Percentiles rank a stretch among this genome's conserved stretches.
Conservation (phyloP, 495 filamentous ascomycete species). For the Daldinia grandis region DNA sequence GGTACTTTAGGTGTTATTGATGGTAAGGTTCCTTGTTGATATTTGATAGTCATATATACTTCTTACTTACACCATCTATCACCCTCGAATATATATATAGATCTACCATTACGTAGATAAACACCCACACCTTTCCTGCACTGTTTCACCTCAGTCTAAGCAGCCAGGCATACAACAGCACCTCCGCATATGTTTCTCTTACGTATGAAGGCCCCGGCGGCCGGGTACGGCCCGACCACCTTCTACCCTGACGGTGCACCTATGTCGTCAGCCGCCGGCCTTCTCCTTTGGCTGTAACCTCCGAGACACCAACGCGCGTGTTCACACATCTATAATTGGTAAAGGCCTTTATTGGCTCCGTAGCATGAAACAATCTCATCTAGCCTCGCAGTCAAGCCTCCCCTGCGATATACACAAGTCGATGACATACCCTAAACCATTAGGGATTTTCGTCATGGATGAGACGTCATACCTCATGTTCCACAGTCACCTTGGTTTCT, state of each 20-base stretch:
- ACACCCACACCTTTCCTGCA: background rate
- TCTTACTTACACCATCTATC: background rate
- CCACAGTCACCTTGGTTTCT: slow-evolving; percentile 6
- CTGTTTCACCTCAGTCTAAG: background rate
- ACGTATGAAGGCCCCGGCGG: slow-evolving; percentile 11
- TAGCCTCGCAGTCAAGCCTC: slow-evolving; percentile 7
- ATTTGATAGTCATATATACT: background rate
- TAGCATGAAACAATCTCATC: slow-evolving; percentile 25
- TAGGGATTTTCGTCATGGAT: slow-evolving; percentile 15
- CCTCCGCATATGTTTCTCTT: slow-evolving; percentile 26
- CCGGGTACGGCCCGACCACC: slow-evolving; percentile 32
- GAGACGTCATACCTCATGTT: slow-evolving; percentile 40
- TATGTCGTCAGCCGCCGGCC: slow-evolving; percentile 16
- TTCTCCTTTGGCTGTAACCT: slow-evolving; percentile 31
- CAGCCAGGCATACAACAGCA: slow-evolving; percentile 4
- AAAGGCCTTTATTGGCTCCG: slow-evolving; percentile 13
- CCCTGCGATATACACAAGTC: slow-evolving; percentile 12
- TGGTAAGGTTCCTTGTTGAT: background rate
- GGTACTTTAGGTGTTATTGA: background rate
- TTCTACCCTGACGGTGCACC: slow-evolving; percentile 2
- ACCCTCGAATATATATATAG: background rate
- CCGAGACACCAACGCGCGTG: slow-evolving; percentile 42
- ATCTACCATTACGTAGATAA: background rate
- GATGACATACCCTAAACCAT: slow-evolving; percentile 19
- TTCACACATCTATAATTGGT: slow-evolving; percentile 1